Evolutionary conservation across 2,329 filamentous ascomycete genomes (phyloP), one percentile per base, ranked within the genome.

Genomic region (Ascosphaera apis): DNA sequence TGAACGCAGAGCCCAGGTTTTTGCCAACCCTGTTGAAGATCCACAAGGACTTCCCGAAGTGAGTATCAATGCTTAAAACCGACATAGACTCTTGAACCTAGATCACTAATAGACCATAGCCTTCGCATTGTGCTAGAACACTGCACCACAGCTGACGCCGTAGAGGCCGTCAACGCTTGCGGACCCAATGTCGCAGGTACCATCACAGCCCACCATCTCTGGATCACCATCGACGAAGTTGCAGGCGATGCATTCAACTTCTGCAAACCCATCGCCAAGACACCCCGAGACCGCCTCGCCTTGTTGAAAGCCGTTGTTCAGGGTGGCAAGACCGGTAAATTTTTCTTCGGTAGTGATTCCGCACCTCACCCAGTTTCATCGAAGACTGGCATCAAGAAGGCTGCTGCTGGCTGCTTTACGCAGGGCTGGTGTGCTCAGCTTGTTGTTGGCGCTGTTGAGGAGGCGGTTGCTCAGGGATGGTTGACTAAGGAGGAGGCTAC

Each of bases 121-220:
- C 48, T 58, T 30, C 52, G 54, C 12, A 58, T 58, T 31, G 53
- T 79, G 31, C 54, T 88, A 33, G 80, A 93, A 60, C 84, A 93
- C 58, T 91, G 81, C 62, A 84, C 82, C 8, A 91, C 82, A 1
- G 73, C 72, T 1, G 80, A 77, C 1, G 84, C 83, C 0, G 63
- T 92, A 3, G 69, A 77, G 42, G 74, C 81, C 1, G 84, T 93
- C 25, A 66, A 67, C 43, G 61, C 68, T 11, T 91, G 82, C 48
- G 81, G 82, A 0, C 67, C 74, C 13, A 78, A 69, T 2, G 86
- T 93, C 16, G 76, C 68, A 0, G 55, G 54, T 44, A 86, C 79
- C 7, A 82, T 91, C 44, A 92, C 83, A 0, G 79, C 81, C 2
- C 83, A 92, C 49, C 83, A 92, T 48, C 62, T 91, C 15, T 82